Evolutionary conservation across 2,329 filamentous ascomycete species (phyloP).

Genomic region (Stenocarpella maydis): DNA sequence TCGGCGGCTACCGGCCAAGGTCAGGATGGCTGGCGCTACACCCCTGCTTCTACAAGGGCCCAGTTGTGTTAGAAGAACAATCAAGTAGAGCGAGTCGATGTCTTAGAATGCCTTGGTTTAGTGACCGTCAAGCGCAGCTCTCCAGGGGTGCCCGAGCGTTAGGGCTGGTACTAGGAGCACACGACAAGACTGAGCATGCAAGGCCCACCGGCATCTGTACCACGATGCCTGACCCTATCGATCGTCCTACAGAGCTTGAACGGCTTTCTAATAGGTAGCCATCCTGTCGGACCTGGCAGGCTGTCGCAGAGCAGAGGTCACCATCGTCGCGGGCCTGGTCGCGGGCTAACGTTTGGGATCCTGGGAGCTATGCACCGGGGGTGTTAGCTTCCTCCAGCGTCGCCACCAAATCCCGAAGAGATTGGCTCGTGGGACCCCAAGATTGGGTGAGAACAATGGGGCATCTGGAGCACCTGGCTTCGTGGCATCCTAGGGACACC

Average conservation of each 20-base stretch:
- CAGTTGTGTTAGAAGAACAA: constrained; percentile 52
- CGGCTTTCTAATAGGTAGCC: constrained; percentile 7
- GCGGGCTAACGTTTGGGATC: constrained; percentile 3
- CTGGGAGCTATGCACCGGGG: constrained; percentile 32
- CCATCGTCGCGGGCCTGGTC: background rate
- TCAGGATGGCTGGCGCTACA: constrained; percentile 55
- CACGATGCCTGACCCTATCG: constrained; percentile 10
- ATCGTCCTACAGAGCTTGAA: constrained; percentile 3
- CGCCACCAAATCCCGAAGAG: constrained; percentile 50
- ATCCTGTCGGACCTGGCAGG: background rate
- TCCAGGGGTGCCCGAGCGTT: constrained; percentile 27
- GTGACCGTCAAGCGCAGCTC: constrained; percentile 36
- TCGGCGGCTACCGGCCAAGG: constrained; percentile 58
- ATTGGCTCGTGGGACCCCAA: constrained; percentile 53
- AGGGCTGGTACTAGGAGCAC: constrained; percentile 5
- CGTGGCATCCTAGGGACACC: constrained; percentile 27
- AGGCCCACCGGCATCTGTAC: background rate
- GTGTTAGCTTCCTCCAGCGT: constrained; percentile 40
- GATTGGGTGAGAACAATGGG: constrained; percentile 44
- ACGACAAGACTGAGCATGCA: background rate
- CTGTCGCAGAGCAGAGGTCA: background rate
- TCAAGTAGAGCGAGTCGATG: constrained; percentile 54
- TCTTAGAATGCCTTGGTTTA: constrained; percentile 55
- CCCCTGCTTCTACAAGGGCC: constrained; percentile 50
- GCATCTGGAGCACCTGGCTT: constrained; percentile 29